Conservation (phyloP, 306 rosid species). For the Medicago ruthenica region DNA sequence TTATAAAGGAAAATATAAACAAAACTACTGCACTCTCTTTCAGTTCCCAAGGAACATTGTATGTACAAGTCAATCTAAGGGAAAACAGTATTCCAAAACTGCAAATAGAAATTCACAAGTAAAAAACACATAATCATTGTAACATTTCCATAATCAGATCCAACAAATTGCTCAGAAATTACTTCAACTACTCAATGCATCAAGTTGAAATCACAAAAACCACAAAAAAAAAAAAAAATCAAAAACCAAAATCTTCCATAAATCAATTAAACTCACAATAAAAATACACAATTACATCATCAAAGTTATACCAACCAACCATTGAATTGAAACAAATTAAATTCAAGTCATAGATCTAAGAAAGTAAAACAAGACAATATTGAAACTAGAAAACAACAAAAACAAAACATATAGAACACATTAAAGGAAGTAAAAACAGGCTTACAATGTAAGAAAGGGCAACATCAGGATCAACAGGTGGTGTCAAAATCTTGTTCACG, state of each 20-base stretch:
- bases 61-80: not conserved
- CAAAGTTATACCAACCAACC: conserved; percentile 17
- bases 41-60: not conserved
- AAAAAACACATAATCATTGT: conserved; percentile 14
- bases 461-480: conserved; percentile 82
- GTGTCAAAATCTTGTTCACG: conserved; percentile 64
- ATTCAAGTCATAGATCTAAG: conserved; percentile 53
- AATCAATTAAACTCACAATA: conserved; percentile 21
- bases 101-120: conserved; percentile 9
- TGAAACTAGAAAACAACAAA: conserved; percentile 22
- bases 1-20: conserved; percentile 30
- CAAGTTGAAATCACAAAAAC: conserved; percentile 34
- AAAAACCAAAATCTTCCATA: not conserved
- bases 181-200: conserved; percentile 38
- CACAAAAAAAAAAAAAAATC: conserved; percentile 3
- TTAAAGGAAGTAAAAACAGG: conserved; percentile 17
- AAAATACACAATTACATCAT: conserved; percentile 33
- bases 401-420: conserved; percentile 12
- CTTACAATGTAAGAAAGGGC: conserved; percentile 92
- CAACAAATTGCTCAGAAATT: conserved; percentile 5
- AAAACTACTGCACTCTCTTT: conserved; percentile 29
- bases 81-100: conserved; percentile 33
- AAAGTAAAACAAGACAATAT: conserved; percentile 41
- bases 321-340: conserved; percentile 36
- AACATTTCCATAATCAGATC: conserved; percentile 21